Percentiles rank a stretch among this genome's conserved stretches.
These are phyloP conservation scores for Phaeoacremonium minimum DNA, from an alignment of 2,329 filamentous ascomycete genomes.

Conservation along the genomic window DNA sequence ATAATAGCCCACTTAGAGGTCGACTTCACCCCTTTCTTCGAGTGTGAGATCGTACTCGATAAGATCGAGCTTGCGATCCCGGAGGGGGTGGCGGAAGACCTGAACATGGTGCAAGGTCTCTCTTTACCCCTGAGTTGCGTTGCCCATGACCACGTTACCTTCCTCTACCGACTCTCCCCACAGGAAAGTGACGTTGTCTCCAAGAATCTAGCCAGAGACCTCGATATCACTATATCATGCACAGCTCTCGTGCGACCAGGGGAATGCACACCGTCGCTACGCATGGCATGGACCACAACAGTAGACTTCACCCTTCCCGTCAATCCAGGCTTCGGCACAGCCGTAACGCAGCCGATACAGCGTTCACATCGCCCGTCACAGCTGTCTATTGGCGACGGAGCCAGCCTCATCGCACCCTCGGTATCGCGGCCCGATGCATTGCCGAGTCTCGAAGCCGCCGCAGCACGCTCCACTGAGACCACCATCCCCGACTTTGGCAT, in stretches of 20 bases:
- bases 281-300: slow-evolving; percentile 63
- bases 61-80: slow-evolving; percentile 52
- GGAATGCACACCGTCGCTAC: slow-evolving; percentile 55
- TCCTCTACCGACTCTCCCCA: slow-evolving; percentile 65
- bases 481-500: slow-evolving; percentile 61
- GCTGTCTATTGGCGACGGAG: slow-evolving; percentile 55
- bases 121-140: slow-evolving; percentile 57
- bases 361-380: slow-evolving; percentile 59
- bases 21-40: slow-evolving; percentile 67
- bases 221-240: slow-evolving; percentile 59
- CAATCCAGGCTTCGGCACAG: slow-evolving; percentile 56
- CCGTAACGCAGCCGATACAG: slow-evolving; percentile 51
- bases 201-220: slow-evolving; percentile 44
- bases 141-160: slow-evolving; percentile 70
- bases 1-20: slow-evolving; percentile 69
- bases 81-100: slow-evolving; percentile 54
- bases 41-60: slow-evolving; percentile 61
- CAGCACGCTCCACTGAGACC: slow-evolving; percentile 35
- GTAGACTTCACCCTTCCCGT: slow-evolving; percentile 66
- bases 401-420: slow-evolving; percentile 53
- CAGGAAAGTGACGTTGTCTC: slow-evolving; percentile 37
- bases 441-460: slow-evolving; percentile 52
- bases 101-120: slow-evolving; percentile 46
- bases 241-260: slow-evolving; percentile 50
- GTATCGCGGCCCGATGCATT: slow-evolving; percentile 56